phyloP scores from a whole-genome alignment of 2,329 filamentous ascomycete species.

The Chaetomium sp. region DNA sequence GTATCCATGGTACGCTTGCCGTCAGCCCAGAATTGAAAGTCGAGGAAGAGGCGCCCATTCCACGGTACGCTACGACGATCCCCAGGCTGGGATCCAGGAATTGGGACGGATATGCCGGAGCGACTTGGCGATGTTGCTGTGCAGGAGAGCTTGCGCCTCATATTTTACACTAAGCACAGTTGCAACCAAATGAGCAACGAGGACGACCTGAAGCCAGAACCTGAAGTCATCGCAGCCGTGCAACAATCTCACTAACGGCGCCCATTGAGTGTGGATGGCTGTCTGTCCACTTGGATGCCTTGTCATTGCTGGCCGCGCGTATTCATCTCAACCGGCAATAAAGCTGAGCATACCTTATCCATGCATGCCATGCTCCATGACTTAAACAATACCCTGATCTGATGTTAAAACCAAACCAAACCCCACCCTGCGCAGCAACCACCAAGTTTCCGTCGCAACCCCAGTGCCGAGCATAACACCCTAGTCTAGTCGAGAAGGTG shows the following conservation, averaged over 20 bases:
- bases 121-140: neutral
- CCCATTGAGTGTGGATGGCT: no score
- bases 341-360: neutral
- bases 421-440: neutral
- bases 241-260: neutral
- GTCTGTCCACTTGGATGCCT: neutral
- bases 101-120: neutral
- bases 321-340: constrained; percentile 5
- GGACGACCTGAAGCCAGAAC: neutral
- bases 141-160: neutral
- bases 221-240: neutral
- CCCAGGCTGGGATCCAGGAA: neutral
- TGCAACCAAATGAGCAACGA: neutral
- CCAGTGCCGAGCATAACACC: neutral
- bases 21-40: constrained; percentile 19
- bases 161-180: neutral
- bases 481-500: neutral
- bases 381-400: neutral
- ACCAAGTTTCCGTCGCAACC: neutral
- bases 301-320: constrained; percentile 4
- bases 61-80: constrained; percentile 2
- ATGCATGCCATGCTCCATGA: neutral
- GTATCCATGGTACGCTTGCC: neutral
- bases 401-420: neutral
- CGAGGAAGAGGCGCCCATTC: constrained; percentile 2